phyloP scores from a whole-genome alignment of 2,329 filamentous ascomycete genomes.

The Xylariaceae sp. region DNA sequence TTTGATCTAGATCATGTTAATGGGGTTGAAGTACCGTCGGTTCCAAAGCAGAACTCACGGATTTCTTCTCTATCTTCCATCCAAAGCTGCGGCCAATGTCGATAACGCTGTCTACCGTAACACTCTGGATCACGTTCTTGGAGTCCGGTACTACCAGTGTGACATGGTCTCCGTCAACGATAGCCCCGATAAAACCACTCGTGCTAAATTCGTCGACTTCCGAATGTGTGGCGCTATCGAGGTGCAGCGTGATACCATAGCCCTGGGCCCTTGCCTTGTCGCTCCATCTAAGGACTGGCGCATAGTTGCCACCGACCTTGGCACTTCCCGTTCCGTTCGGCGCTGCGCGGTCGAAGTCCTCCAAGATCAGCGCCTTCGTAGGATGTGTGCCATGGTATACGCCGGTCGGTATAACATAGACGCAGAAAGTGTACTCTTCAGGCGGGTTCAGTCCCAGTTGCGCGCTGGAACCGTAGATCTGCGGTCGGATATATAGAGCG shows the following conservation, averaged over 20 bases:
- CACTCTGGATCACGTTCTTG: constrained; percentile 80
- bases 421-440: constrained; percentile 88
- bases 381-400: constrained; percentile 91
- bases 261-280: constrained; percentile 78
- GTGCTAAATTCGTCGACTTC: constrained; percentile 97
- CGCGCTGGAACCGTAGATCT: constrained; percentile 84
- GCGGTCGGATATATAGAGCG: constrained; percentile 88
- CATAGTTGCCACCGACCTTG: constrained; percentile 97
- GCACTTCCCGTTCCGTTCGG: constrained; percentile 86
- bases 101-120: constrained; percentile 72
- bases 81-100: constrained; percentile 77
- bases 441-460: constrained; percentile 86
- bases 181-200: constrained; percentile 85
- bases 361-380: constrained; percentile 84
- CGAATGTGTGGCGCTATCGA: constrained; percentile 81
- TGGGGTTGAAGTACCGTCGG: not conserved
- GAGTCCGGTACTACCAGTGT: constrained; percentile 88
- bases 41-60: constrained; percentile 48
- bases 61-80: constrained; percentile 79
- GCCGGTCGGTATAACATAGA: constrained; percentile 89
- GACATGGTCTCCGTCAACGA: constrained; percentile 59
- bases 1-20: constrained; percentile 55
- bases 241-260: constrained; percentile 91
- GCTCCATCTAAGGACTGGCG: constrained; percentile 85
- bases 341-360: constrained; percentile 92